Percentiles rank a stretch among this genome's conserved stretches.
Evolutionary conservation across 441 rosid species (phyloP).

Genomic region (Rhodomyrtus psidioides): DNA sequence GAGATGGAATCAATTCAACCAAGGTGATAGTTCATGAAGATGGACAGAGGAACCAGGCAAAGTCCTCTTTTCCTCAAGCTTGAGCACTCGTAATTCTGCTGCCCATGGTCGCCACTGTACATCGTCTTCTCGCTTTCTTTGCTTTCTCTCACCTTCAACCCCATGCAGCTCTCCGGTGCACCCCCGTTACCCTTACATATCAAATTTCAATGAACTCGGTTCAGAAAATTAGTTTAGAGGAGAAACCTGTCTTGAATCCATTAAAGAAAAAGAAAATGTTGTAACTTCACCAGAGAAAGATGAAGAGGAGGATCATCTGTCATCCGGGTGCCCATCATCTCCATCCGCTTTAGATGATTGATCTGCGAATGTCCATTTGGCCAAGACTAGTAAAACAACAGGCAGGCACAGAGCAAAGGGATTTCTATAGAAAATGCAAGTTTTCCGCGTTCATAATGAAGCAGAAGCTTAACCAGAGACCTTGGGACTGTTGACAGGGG

Average conservation of each 20-base stretch:
- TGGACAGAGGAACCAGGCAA: conserved; percentile 69
- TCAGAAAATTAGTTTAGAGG: neutral
- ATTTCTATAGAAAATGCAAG: neutral
- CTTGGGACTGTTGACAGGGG: conserved; percentile 79
- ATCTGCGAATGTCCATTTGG: conserved; percentile 25
- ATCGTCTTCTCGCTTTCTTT: conserved; percentile 21
- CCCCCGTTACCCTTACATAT: conserved; percentile 31
- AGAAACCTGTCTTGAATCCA: neutral
- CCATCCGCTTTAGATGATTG: conserved; percentile 29
- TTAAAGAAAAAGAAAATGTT: neutral
- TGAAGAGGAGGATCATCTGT: conserved; percentile 22
- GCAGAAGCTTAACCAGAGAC: conserved; percentile 14
- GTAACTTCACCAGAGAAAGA: conserved; percentile 38
- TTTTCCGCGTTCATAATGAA: neutral
- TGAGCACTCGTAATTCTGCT: conserved; percentile 22
- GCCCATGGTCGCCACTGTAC: conserved; percentile 6
- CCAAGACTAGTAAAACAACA: neutral
- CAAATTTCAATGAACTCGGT: neutral
- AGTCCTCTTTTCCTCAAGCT: conserved; percentile 63
- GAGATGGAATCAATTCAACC: conserved; percentile 20
- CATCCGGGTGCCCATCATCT: conserved; percentile 26
- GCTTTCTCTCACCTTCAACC: conserved; percentile 5
- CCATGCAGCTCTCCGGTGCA: conserved; percentile 18
- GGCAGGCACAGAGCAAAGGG: neutral
- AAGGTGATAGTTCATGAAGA: conserved; percentile 45